Conservation (phyloP, 1,284 basidiomycete genomes). For the Ustilago trichophora region DNA sequence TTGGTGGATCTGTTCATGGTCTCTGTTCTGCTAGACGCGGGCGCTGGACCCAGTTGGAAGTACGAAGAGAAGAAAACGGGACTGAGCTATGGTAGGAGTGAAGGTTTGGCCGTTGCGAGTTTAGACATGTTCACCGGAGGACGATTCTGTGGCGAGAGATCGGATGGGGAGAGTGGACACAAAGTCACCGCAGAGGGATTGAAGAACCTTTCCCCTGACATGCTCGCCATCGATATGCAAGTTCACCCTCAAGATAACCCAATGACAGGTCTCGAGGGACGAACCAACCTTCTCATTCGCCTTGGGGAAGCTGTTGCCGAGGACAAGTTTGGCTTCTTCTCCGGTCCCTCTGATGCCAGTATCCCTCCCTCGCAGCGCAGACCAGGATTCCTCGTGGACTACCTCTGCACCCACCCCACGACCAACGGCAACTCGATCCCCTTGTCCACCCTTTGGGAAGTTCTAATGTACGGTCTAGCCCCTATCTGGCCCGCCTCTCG, state of each 20-base stretch:
- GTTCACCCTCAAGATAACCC: constrained; percentile 77
- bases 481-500: constrained; percentile 86
- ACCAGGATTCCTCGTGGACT: constrained; percentile 70
- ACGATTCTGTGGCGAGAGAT: constrained; percentile 10
- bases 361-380: constrained; percentile 1
- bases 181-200: constrained; percentile 75
- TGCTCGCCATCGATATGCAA: constrained; percentile 80
- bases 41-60: constrained; percentile 84
- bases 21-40: constrained; percentile 90
- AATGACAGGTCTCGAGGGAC: constrained; percentile 89
- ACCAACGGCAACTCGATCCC: constrained; percentile 41
- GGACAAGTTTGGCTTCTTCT: constrained; percentile 46
- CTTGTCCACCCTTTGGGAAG: constrained; percentile 75
- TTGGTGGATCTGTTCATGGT: constrained; percentile 91
- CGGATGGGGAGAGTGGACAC: neutral
- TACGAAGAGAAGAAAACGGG: constrained; percentile 76
- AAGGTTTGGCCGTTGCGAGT: constrained; percentile 91
- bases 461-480: constrained; percentile 81
- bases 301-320: constrained; percentile 43
- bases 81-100: constrained; percentile 77
- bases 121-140: constrained; percentile 79
- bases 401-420: constrained; percentile 70
- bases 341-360: constrained; percentile 13
- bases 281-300: constrained; percentile 73
- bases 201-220: constrained; percentile 73